phyloP scores from a whole-genome alignment of 2,329 filamentous ascomycete species.

The Diaporthe velutina region DNA sequence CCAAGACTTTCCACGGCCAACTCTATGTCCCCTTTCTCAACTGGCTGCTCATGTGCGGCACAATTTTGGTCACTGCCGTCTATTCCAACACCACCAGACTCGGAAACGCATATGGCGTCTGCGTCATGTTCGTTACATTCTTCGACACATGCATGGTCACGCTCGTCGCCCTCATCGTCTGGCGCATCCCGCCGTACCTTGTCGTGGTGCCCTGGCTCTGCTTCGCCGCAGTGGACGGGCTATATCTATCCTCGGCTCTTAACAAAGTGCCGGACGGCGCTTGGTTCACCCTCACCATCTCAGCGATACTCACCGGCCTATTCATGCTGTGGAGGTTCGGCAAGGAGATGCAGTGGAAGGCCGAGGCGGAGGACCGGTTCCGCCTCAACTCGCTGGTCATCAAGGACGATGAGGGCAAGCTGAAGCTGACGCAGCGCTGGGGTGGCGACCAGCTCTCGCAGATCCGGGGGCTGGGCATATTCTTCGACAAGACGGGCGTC shows the following conservation, averaged over 20 bases:
- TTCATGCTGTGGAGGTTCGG: conserved; percentile 83
- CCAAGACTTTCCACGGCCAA: conserved; percentile 77
- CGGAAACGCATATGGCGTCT: conserved; percentile 80
- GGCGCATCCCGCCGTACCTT: conserved; percentile 71
- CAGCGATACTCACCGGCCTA: conserved; percentile 69
- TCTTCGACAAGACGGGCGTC: conserved; percentile 81
- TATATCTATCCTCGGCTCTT: conserved; percentile 76
- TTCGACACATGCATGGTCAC: conserved; percentile 81
- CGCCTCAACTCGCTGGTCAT: conserved; percentile 56
- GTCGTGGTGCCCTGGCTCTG: conserved; percentile 72
- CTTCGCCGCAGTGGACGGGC: conserved; percentile 73
- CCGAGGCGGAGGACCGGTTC: conserved; percentile 73
- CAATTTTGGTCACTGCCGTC: conserved; percentile 77
- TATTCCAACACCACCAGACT: conserved; percentile 78
- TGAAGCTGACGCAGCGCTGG: conserved; percentile 53
- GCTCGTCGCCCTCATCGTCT: conserved; percentile 78
- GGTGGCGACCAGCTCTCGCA: conserved; percentile 57
- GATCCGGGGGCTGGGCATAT: conserved; percentile 73
- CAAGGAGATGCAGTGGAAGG: conserved; percentile 81
- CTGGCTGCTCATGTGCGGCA: conserved; percentile 81
- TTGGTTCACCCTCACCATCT: conserved; percentile 80
- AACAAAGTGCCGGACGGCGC: conserved; percentile 80
- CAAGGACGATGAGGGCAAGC: conserved; percentile 43
- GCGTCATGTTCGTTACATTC: conserved; percentile 83
- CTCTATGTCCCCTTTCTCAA: conserved; percentile 82